Evolutionary conservation across 345 rosid genomes (phyloP), one percentile per base, ranked within the genome.

Genomic region (Orychophragmus violaceus): DNA sequence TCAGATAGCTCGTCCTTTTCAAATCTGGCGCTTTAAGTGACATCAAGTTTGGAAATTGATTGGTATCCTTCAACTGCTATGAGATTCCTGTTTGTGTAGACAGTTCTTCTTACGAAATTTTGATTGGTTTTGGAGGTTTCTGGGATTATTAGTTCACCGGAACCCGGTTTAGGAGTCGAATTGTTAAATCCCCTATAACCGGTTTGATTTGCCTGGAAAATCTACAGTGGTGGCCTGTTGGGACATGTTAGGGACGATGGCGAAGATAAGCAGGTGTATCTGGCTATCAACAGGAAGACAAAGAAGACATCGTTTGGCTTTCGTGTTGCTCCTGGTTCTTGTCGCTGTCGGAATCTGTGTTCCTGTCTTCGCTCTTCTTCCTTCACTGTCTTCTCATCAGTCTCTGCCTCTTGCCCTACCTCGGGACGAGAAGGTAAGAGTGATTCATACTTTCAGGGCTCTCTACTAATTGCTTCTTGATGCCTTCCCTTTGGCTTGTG

Each of bases 291-390:
- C 17, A 32, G 58, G 74, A 60, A 9, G 74, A 28, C 21, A 51
- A 25, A 25, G 28, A 30, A 49, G 74, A 17, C 50, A 48, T 37
- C 53, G 11, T 9, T 29, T 56, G 23, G n/a, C 23, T 51, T 58
- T 59, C 12, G 11, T 50, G n/a, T 28, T 72, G 39, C 39, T 82
- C 52, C 33, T 84, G 29, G 7, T 76, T 81, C 69, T 84, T 12
- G 28, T 79, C 33, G 77, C 71, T 44, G 60, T 84, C 62, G 76
- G 66, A 48, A 78, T 74, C 32, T 66, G 77, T 10, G 80, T 82
- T 68, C 95, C 88, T 0, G 87, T 84, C 72, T 82, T 84, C 57
- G 91, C 85, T 57, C 85, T 82, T 48, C 91, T 83, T 36, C 88
- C 96, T 55, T 81, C 88, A 54, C 74, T 82, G 39, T 22, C 86